phyloP scores from a whole-genome alignment of 1,284 basidiomycete species.

The Polyporus tsugae region DNA sequence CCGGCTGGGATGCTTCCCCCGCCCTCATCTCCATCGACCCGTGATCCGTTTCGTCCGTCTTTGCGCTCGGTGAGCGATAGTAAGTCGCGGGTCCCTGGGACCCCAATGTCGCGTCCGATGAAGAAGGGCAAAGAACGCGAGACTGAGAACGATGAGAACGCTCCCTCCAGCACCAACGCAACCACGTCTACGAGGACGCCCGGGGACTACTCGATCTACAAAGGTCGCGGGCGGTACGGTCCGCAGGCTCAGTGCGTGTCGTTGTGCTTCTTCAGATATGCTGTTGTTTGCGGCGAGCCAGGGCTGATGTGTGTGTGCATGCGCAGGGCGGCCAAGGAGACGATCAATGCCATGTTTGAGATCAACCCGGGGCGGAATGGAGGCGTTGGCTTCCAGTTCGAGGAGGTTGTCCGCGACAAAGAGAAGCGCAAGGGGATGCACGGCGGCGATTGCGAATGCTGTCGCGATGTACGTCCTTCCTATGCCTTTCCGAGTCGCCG shows the following conservation, averaged over 20 bases:
- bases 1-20: slow-evolving; percentile 12
- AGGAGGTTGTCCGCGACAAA: slow-evolving; percentile 79
- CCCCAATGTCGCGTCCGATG: slow-evolving; percentile 14
- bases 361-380: slow-evolving; percentile 74
- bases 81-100: slow-evolving; percentile 15
- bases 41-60: slow-evolving; percentile 12
- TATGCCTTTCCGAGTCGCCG: slow-evolving; percentile 4
- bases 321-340: slow-evolving; percentile 25
- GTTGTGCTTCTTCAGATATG: neutral
- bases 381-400: slow-evolving; percentile 73
- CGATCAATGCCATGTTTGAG: slow-evolving; percentile 70
- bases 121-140: slow-evolving; percentile 28
- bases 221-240: slow-evolving; percentile 37
- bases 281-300: neutral
- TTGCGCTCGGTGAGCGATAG: neutral
- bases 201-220: slow-evolving; percentile 35
- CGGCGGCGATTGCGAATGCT: slow-evolving; percentile 86
- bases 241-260: slow-evolving; percentile 27
- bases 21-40: neutral
- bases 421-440: slow-evolving; percentile 73
- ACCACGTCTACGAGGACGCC: slow-evolving; percentile 16
- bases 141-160: slow-evolving; percentile 28
- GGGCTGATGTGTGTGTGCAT: neutral
- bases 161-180: slow-evolving; percentile 5
- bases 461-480: slow-evolving; percentile 69